phyloP scores from a whole-genome alignment of 345 rosid genomes.

The Psidium friedrichsthalianum region DNA sequence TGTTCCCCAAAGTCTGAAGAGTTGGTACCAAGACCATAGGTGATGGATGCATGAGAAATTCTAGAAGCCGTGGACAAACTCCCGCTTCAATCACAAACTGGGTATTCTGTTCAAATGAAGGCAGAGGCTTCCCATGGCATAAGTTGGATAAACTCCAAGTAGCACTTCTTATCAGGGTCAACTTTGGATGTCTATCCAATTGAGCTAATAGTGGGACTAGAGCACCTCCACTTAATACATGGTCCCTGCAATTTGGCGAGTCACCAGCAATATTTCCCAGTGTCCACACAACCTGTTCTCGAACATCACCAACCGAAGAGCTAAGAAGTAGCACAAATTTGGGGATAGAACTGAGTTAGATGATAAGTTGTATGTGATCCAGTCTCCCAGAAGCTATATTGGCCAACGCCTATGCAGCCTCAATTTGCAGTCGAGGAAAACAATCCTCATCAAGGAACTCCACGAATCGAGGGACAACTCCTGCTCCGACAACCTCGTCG shows the following conservation, averaged over 20 bases:
- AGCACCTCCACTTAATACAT: conserved; percentile 35
- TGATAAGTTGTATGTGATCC: conserved; percentile 50
- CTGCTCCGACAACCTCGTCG: conserved; percentile 59
- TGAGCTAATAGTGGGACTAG: conserved; percentile 29
- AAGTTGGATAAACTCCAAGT: conserved; percentile 49
- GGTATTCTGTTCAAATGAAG: conserved; percentile 32
- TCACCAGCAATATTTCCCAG: conserved; percentile 52
- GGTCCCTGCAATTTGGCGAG: conserved; percentile 33
- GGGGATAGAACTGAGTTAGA: conserved; percentile 62
- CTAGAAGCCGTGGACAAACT: conserved; percentile 19
- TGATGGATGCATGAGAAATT: conserved; percentile 46
- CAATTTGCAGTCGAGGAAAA: conserved; percentile 57
- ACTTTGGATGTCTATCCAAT: conserved; percentile 23
- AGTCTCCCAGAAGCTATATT: conserved; percentile 70
- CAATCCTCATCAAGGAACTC: conserved; percentile 60
- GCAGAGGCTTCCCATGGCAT: conserved; percentile 38
- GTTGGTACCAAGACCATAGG: conserved; percentile 60
- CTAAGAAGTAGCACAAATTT: conserved; percentile 58
- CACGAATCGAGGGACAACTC: conserved; percentile 62
- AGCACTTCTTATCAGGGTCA: conserved; percentile 28
- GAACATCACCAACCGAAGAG: conserved; percentile 53
- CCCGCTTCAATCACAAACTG: conserved; percentile 28
- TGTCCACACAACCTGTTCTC: conserved; percentile 71
- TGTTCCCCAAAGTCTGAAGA: conserved; percentile 65
- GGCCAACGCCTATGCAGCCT: conserved; percentile 78